Percentiles rank a stretch among this genome's conserved stretches.
These are phyloP conservation scores for Suhomyces canberraensis DNA, from an alignment of 805 yeast species.

Conservation along the genomic window DNA sequence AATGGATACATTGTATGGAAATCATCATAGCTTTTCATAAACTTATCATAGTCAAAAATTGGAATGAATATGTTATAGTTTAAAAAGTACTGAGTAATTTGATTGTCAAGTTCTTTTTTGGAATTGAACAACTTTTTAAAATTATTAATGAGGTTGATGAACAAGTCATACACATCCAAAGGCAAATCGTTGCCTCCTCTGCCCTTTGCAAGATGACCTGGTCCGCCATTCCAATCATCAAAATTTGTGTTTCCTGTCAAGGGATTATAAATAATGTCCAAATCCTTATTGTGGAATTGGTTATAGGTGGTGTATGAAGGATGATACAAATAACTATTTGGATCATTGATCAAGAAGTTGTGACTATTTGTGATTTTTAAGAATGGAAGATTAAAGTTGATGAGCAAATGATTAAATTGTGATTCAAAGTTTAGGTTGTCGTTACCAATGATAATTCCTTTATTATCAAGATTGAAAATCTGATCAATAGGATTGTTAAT, in stretches of 20 bases:
- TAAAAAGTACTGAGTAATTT: conserved; percentile 47
- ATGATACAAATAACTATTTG: conserved; percentile 40
- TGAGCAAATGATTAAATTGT: conserved; percentile 42
- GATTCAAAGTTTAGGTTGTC: conserved; percentile 45
- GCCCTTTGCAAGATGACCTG: conserved; percentile 3
- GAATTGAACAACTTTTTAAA: conserved; percentile 38
- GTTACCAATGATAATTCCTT: conserved; percentile 44
- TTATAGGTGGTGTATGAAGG: conserved; percentile 37
- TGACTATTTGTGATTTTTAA: conserved; percentile 44
- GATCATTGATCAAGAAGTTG: conserved; percentile 39
- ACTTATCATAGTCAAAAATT: conserved; percentile 49
- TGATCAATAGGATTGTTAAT: conserved; percentile 45
- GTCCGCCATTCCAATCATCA: conserved; percentile 1
- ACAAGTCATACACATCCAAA: conserved; percentile 40
- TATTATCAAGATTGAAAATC: conserved; percentile 40
- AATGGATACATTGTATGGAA: conserved; percentile 48
- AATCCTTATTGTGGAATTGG: conserved; percentile 33
- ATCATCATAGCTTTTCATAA: conserved; percentile 50
- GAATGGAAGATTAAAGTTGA: conserved; percentile 42
- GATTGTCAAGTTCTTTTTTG: conserved; percentile 43
- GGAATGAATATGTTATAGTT: conserved; percentile 54
- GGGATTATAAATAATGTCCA: conserved; percentile 39
- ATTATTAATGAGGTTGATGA: conserved; percentile 42
- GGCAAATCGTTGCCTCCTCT: conserved; percentile 24
- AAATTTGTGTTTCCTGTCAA: conserved; percentile 24